Evolutionary conservation across 1,139 yeast species (phyloP), one percentile per base, ranked within the genome.

Genomic region (Waltiozyma sp.): DNA sequence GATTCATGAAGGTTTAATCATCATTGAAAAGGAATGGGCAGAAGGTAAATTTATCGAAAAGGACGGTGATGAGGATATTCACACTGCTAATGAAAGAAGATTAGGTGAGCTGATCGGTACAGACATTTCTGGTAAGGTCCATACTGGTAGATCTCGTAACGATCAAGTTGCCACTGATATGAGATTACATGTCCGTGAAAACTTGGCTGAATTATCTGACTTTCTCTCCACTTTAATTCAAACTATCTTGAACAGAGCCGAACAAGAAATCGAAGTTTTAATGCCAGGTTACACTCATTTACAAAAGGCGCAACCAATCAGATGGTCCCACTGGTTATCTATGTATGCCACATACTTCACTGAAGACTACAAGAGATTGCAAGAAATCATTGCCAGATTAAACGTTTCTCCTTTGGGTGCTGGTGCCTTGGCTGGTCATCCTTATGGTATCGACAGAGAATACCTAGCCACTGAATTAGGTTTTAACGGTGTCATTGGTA

Each of bases 201-300:
- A 79, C 51, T 68, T 91, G 51, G 71, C 66, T 13, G 73, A 75
- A 54, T 62, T 88, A 47, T 68, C 78, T n/a, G 68, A 66, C 26
- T 71, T 75, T 47, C 67, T 91, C 57, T 70, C 69, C 42, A 71
- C 68, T 34, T 73, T 89, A 49, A 81, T 89, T 58, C 62, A 68
- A 47, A 80, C 81, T 23, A 74, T 91, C 53, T 60, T 79, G 41
- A 71, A 71, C 46, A 78, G 99, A 58, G 96, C 95, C 4, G 80
- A 77, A 56, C 64, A 70, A 40, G 99, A 91, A 66, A 84, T 91
- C 47, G 95, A 83, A 53, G 85, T 83, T 21, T 72, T 91, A 60
- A 89, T 91, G 97, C 99, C 99, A 11, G 99, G 99, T 33, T 91
- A 91, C 67, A 91, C 99, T 15, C 99, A 91, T 66, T 71, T 91